A percentile compares a stretch with the other conserved stretches of the same genome.
Conservation (phyloP, 208 protist species). For the Acanthamoeba culbertsoni region DNA sequence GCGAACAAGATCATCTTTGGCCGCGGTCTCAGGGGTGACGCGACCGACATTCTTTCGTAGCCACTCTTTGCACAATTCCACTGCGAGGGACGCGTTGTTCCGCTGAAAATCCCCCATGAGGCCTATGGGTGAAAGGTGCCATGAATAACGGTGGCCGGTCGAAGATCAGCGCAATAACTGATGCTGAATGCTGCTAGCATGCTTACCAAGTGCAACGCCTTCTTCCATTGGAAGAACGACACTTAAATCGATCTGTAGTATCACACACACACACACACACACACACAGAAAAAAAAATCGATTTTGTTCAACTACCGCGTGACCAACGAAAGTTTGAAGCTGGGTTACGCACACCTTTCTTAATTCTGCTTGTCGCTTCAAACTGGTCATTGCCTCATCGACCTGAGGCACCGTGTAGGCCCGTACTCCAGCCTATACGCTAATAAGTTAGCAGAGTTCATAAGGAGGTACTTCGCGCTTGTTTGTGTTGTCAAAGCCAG, state of each 20-base stretch:
- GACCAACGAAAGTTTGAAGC: not conserved
- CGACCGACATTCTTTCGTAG: not conserved
- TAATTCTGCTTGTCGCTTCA: not conserved
- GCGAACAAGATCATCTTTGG: not conserved
- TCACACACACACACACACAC: too few species aligned
- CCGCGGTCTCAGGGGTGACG: not conserved
- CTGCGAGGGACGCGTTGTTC: conserved; percentile 27
- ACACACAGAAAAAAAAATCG: too few species aligned
- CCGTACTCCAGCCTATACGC: not conserved
- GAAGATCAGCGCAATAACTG: too few species aligned
- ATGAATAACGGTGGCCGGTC: too few species aligned
- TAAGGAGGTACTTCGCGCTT: not conserved
- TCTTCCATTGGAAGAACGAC: not conserved
- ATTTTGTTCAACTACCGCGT: too few species aligned
- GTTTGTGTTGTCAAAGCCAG: not conserved
- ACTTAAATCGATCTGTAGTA: not conserved
- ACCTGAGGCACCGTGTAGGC: conserved; percentile 27
- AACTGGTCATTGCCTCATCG: conserved; percentile 34
- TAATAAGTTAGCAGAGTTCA: not conserved
- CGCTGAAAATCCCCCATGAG: conserved; percentile 28
- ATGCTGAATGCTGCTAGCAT: too few species aligned
- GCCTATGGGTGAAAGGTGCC: not conserved
- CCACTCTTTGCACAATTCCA: conserved; percentile 16
- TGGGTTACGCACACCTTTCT: not conserved
- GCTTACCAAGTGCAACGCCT: not conserved